Conservation (phyloP, 371 early-diverging fungal species). For the Gilbertella persicaria region DNA sequence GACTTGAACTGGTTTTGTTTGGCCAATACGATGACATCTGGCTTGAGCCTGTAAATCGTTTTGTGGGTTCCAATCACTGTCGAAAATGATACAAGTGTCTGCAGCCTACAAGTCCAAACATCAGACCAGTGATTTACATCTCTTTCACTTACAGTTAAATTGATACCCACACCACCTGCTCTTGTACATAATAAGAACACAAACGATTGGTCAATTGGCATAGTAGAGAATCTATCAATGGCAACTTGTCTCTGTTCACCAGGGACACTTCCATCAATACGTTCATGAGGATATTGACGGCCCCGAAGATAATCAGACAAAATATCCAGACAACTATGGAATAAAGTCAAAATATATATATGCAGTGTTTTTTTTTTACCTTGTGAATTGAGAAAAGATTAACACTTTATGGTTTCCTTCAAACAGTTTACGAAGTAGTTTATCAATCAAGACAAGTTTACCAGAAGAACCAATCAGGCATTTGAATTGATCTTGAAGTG, state of each 20-base stretch:
- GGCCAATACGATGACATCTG: conserved; percentile 95
- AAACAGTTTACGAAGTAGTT: conserved; percentile 79
- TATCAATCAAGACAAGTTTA: conserved; percentile 87
- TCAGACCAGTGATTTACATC: too few relatives aligned
- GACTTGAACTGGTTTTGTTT: conserved; percentile 88
- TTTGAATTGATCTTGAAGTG: conserved; percentile 69
- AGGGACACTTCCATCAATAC: conserved; percentile 89
- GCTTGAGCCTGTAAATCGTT: conserved; percentile 96
- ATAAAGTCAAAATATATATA: background rate
- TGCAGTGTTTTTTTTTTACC: conserved; percentile 2
- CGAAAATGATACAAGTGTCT: conserved; percentile 94
- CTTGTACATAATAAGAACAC: conserved; percentile 87
- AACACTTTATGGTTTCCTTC: conserved; percentile 89
- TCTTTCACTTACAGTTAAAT: conserved; percentile 72
- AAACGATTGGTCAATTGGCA: conserved; percentile 73
- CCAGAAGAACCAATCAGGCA: conserved; percentile 86
- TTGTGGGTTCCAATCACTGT: conserved; percentile 98
- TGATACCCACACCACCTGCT: conserved; percentile 96
- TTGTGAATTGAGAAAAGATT: conserved; percentile 96
- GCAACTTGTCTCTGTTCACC: conserved; percentile 94
- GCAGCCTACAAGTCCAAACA: conserved; percentile 58
- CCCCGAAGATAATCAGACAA: conserved; percentile 88
- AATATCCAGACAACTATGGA: conserved; percentile 70
- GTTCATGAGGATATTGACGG: conserved; percentile 76
- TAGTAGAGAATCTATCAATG: conserved; percentile 90